Evolutionary conservation across 495 filamentous ascomycete genomes (phyloP).

Genomic region (Annulohypoxylon moriforme): DNA sequence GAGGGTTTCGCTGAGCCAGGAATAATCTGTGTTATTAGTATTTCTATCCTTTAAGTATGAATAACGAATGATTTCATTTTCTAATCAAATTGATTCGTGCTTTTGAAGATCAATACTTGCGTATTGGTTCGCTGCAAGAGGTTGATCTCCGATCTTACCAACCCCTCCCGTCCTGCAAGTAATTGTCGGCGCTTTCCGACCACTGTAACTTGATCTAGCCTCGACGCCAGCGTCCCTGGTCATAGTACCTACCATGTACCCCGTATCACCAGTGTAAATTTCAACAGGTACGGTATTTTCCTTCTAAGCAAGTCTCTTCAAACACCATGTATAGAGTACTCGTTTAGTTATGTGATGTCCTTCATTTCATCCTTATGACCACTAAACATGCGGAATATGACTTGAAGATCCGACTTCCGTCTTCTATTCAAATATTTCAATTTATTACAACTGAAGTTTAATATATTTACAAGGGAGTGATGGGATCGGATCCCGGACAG

Average conservation of each 20-base stretch:
- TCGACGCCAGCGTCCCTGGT: not conserved
- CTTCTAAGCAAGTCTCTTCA: no score
- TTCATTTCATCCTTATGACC: not conserved
- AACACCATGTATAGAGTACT: no score
- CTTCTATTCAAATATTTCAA: no score
- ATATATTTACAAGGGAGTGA: no score
- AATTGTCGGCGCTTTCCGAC: not conserved
- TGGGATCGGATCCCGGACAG: no score
- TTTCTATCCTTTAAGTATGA: constrained; percentile 12
- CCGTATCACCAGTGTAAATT: not conserved
- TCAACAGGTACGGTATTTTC: not conserved
- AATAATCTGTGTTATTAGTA: constrained; percentile 2
- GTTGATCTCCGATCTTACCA: not conserved
- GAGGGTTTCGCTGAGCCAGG: not conserved
- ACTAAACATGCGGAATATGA: not conserved
- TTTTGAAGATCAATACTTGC: not conserved
- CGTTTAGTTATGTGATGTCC: not conserved
- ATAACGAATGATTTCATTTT: constrained; percentile 12
- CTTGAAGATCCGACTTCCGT: no score
- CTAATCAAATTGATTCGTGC: not conserved
- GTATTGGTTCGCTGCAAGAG: not conserved
- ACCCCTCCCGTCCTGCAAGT: not conserved
- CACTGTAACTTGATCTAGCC: not conserved
- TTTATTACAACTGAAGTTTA: no score
- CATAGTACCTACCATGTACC: no score